Percentiles rank a stretch among this genome's conserved stretches.
Evolutionary conservation across 2,329 filamentous ascomycete genomes (phyloP).

Genomic region (Cryphonectria parasitica): DNA sequence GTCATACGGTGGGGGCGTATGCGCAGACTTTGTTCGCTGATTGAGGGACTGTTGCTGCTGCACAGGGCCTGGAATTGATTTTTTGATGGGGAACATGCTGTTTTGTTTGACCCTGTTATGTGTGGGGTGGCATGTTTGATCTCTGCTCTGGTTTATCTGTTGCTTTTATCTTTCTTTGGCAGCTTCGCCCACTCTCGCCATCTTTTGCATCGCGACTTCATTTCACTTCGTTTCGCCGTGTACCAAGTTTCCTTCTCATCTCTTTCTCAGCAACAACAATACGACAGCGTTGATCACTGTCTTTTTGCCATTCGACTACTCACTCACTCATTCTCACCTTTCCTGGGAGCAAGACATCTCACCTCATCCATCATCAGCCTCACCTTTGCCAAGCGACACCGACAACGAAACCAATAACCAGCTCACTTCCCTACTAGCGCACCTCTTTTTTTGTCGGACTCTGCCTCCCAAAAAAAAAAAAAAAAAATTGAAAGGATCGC

Average conservation of each 20-base stretch:
- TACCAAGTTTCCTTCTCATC: background rate
- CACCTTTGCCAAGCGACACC: background rate
- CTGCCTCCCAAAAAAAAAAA: too few species aligned
- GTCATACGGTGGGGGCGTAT: background rate
- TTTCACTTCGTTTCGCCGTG: background rate
- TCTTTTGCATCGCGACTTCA: slow-evolving; percentile 9
- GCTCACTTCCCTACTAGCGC: background rate
- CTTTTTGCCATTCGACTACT: slow-evolving; percentile 1
- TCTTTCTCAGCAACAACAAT: background rate
- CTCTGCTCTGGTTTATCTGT: background rate
- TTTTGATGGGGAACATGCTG: background rate
- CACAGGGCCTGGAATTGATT: background rate
- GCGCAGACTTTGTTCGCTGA: background rate
- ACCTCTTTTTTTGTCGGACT: too few species aligned
- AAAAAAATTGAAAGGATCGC: too few species aligned
- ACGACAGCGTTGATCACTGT: slow-evolving; percentile 27
- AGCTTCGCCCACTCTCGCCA: background rate
- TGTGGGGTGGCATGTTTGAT: background rate
- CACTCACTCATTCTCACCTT: background rate
- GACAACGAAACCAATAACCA: background rate
- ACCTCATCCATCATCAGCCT: background rate
- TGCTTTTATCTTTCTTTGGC: background rate
- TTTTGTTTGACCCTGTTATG: background rate
- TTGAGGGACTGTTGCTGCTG: background rate
- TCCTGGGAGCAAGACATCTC: background rate